Conservation (phyloP, 148 eudicot species). For the Rhododendron ovatum region DNA sequence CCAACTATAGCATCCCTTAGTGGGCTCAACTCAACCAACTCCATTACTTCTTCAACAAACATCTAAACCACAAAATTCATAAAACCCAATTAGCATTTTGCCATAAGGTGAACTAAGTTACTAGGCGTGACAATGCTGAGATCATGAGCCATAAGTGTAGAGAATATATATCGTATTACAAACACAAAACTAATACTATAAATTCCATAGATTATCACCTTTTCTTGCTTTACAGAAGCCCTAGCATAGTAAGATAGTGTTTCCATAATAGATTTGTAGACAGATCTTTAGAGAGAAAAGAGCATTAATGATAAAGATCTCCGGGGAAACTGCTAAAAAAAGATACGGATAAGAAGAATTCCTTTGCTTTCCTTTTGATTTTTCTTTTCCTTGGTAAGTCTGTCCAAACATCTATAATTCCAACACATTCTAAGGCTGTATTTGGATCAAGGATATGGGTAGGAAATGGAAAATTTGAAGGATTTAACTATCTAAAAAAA, state of each 20-base stretch:
- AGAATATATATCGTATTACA: neutral
- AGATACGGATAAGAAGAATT: neutral
- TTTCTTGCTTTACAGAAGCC: neutral
- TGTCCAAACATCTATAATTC: neutral
- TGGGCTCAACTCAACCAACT: constrained; percentile 39
- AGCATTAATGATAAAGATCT: no score
- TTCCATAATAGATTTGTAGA: neutral
- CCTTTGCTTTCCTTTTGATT: neutral
- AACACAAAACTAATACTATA: neutral
- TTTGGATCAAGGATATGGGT: neutral
- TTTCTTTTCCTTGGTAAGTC: neutral
- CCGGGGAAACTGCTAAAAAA: no score
- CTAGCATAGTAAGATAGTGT: neutral
- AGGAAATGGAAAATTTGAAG: neutral
- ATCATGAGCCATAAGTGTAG: neutral
- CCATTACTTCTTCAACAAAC: constrained; percentile 61
- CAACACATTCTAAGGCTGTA: neutral
- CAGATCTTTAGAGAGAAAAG: neutral
- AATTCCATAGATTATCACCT: neutral
- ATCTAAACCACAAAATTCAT: constrained; percentile 23
- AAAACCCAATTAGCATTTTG: neutral
- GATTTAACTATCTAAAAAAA: neutral
- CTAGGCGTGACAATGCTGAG: neutral
- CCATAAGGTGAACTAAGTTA: neutral
- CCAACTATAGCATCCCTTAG: constrained; percentile 41